A percentile compares a stretch with the other conserved stretches of the same genome.
These are phyloP conservation scores for Fusarium aywerte DNA, from an alignment of 2,329 filamentous ascomycete genomes.

Conservation along the genomic window DNA sequence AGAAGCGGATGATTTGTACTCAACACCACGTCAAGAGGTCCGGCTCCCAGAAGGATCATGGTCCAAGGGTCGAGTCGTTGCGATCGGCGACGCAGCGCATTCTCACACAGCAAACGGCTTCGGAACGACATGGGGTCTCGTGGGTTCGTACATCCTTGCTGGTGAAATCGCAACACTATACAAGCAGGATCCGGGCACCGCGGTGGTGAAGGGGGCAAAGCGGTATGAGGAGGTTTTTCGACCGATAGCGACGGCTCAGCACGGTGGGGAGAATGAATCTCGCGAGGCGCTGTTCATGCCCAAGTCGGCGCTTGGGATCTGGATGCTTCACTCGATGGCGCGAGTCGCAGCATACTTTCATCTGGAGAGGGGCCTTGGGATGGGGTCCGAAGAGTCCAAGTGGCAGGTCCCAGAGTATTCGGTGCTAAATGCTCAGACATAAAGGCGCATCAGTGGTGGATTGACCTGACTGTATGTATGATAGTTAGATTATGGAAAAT, in stretches of 20 bases:
- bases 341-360: not conserved
- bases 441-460: not conserved
- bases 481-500: not conserved
- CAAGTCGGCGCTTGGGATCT: not conserved
- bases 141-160: constrained; percentile 10
- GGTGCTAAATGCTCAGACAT: not conserved
- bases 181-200: constrained; percentile 1
- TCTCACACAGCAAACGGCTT: constrained; percentile 16
- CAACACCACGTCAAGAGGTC: constrained; percentile 9
- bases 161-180: constrained; percentile 13
- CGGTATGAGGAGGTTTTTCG: constrained; percentile 20
- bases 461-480: constrained; percentile 1
- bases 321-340: constrained; percentile 13
- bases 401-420: constrained; percentile 32
- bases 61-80: constrained; percentile 17
- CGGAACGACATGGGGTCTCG: constrained; percentile 18
- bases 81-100: constrained; percentile 14
- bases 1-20: constrained; percentile 15
- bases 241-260: constrained; percentile 8
- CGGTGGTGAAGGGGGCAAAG: constrained; percentile 19
- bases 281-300: not conserved
- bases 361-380: constrained; percentile 11
- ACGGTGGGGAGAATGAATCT: not conserved
- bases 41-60: constrained; percentile 6
- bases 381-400: constrained; percentile 8